Evolutionary conservation across 208 protist species (phyloP).

Genomic region (Leishmania mexicana): DNA sequence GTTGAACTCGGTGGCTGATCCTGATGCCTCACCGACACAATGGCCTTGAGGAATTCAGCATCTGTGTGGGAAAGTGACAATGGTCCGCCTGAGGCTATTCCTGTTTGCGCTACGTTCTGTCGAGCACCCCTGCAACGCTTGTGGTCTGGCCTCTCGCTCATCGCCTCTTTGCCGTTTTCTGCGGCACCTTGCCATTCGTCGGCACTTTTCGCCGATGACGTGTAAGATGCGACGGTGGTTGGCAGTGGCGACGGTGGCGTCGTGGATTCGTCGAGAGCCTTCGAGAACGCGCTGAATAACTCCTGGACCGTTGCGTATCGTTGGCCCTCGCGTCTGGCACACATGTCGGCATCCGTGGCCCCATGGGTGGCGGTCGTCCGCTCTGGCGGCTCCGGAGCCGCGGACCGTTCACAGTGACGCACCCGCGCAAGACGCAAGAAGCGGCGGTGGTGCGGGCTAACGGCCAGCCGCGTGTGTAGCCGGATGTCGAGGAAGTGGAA

Average conservation of each 20-base stretch:
- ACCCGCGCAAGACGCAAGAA: constrained; percentile 13
- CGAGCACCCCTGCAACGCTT: neutral
- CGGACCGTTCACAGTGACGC: neutral
- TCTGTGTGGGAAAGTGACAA: neutral
- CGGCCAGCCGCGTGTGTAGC: neutral
- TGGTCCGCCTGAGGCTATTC: neutral
- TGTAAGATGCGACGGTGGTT: neutral
- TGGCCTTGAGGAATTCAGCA: neutral
- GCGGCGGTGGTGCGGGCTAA: neutral
- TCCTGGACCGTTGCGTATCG: constrained; percentile 11
- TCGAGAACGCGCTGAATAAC: constrained; percentile 12
- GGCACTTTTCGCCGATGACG: neutral
- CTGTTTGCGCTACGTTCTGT: neutral
- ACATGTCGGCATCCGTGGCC: neutral
- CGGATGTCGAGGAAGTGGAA: constrained; percentile 11
- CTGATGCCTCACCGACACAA: neutral
- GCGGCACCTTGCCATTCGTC: neutral
- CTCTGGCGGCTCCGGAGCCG: neutral
- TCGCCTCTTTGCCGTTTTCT: neutral
- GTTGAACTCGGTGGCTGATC: neutral
- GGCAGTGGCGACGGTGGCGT: neutral
- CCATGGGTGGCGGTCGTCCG: neutral
- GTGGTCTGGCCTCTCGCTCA: neutral
- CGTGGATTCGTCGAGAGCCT: neutral
- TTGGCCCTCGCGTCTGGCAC: no score